A percentile compares a stretch with the other conserved stretches of the same genome.
phyloP scores from a whole-genome alignment of 163 green algal genomes.

The Volvox carteri region DNA sequence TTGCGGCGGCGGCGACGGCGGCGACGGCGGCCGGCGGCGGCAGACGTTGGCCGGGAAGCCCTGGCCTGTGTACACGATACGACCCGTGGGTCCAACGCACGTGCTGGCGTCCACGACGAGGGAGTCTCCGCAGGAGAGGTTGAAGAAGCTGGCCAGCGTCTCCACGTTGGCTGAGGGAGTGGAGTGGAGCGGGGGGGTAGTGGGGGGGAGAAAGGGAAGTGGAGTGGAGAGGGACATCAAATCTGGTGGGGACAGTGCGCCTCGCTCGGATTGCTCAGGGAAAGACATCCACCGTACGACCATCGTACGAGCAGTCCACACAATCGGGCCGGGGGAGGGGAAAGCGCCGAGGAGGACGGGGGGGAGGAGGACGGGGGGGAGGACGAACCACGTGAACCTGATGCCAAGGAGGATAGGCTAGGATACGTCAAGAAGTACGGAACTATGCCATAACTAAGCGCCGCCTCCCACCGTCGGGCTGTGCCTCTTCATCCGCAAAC shows the following conservation, averaged over 20 bases:
- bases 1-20: neutral
- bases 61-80: neutral
- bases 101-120: constrained; percentile 12
- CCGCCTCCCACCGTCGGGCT: too few species aligned
- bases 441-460: neutral
- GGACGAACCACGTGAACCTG: neutral
- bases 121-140: constrained; percentile 29
- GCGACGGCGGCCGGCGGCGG: constrained; percentile 8
- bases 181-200: neutral
- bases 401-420: neutral
- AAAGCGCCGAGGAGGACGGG: neutral
- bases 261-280: neutral
- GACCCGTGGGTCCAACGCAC: neutral
- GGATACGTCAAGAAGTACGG: neutral
- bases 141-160: constrained; percentile 33
- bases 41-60: constrained; percentile 6
- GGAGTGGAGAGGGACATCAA: neutral
- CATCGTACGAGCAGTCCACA: too few species aligned
- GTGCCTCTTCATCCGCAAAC: neutral
- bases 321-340: too few species aligned
- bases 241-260: neutral
- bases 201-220: neutral
- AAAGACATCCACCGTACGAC: too few species aligned
- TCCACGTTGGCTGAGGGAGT: constrained; percentile 6
- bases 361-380: neutral